Evolutionary conservation across 139 green algal species (phyloP).

Genomic region (Mychonastes homosphaera): DNA sequence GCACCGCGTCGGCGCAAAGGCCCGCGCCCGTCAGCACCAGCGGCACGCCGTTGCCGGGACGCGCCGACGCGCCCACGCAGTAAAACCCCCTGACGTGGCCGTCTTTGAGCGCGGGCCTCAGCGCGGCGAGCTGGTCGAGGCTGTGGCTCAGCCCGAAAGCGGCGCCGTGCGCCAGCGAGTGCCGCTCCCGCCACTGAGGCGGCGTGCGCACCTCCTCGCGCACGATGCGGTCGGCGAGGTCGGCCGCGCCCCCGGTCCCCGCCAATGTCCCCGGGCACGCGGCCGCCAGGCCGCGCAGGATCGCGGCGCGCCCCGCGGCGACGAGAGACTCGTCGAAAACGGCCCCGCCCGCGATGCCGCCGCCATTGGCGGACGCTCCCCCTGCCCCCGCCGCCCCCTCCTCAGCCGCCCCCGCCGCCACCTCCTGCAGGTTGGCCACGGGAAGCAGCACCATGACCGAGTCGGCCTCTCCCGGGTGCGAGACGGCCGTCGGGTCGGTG

Average conservation of each 20-base stretch:
- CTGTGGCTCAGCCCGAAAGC: slow-evolving; percentile 77
- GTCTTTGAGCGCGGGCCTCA: slow-evolving; percentile 46
- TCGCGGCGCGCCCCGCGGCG: slow-evolving; percentile 32
- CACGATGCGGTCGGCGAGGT: slow-evolving; percentile 37
- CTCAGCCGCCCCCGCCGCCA: too few relatives aligned
- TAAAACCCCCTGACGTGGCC: slow-evolving; percentile 51
- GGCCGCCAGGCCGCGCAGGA: slow-evolving; percentile 41
- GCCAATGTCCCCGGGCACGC: too few relatives aligned
- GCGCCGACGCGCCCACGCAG: slow-evolving; percentile 58
- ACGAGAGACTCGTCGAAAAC: slow-evolving; percentile 49
- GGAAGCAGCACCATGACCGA: slow-evolving; percentile 61
- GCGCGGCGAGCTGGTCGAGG: slow-evolving; percentile 62
- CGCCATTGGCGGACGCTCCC: too few relatives aligned
- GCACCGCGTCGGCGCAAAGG: slow-evolving; percentile 30
- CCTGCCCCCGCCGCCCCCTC: too few relatives aligned
- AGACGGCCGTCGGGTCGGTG: slow-evolving; percentile 69
- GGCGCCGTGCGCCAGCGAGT: slow-evolving; percentile 65
- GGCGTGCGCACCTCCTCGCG: slow-evolving; percentile 54
- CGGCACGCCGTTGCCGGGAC: slow-evolving; percentile 79
- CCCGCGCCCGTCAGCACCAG: slow-evolving; percentile 53
- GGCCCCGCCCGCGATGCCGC: background rate
- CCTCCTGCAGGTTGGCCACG: slow-evolving; percentile 63
- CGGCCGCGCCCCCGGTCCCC: slow-evolving; percentile 43
- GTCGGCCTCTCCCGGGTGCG: too few relatives aligned
- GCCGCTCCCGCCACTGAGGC: slow-evolving; percentile 32